These are phyloP conservation scores for Colletotrichum salicis DNA, from an alignment of 2,329 filamentous ascomycete species.

Conservation along the genomic window DNA sequence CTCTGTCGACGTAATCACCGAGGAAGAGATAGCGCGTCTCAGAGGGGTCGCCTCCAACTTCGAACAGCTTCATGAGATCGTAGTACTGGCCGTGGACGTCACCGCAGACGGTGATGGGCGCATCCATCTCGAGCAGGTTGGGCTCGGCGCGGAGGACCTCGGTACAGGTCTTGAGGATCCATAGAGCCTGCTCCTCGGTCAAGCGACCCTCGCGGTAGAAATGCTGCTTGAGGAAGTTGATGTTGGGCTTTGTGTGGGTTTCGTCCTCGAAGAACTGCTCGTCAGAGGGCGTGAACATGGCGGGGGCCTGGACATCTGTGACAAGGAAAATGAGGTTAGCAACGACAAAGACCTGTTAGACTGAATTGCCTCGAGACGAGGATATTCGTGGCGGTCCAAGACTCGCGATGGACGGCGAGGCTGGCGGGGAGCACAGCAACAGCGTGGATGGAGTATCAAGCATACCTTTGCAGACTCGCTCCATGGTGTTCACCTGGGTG, in stretches of 20 bases:
- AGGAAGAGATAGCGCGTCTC: conserved; percentile 98
- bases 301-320: conserved; percentile 95
- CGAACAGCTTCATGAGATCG: conserved; percentile 99
- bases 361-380: background rate
- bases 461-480: conserved; percentile 98
- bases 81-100: conserved; percentile 99
- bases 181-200: conserved; percentile 96
- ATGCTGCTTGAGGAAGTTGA: conserved; percentile 96
- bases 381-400: background rate
- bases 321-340: conserved; percentile 39
- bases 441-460: conserved; percentile 21
- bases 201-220: conserved; percentile 97
- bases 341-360: background rate
- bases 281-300: conserved; percentile 90
- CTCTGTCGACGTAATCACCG: conserved; percentile 97
- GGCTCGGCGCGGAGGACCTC: conserved; percentile 90
- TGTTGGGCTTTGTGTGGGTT: conserved; percentile 87
- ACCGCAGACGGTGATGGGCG: conserved; percentile 97
- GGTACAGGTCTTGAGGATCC: conserved; percentile 89
- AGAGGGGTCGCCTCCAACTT: conserved; percentile 95
- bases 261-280: conserved; percentile 94
- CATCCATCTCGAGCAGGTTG: conserved; percentile 98
- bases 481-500: conserved; percentile 91
- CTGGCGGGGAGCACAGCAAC: conserved; percentile 33
- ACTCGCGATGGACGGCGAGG: conserved; percentile 35